Evolutionary conservation across 805 yeast species (phyloP).

Genomic region (Starmerella roubikii): DNA sequence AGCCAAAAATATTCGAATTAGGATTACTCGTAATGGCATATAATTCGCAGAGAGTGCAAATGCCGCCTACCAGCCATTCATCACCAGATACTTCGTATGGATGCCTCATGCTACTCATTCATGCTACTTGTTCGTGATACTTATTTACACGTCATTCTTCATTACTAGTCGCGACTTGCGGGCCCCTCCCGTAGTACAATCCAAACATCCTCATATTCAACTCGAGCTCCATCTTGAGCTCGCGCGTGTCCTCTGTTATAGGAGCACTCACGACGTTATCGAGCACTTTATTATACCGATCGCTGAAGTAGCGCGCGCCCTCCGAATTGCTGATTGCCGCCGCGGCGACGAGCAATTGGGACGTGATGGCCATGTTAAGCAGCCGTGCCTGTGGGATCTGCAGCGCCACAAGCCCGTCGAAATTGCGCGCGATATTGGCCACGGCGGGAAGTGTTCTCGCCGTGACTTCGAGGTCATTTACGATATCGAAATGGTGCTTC

Average conservation of each 20-base stretch:
- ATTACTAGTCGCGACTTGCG: not conserved
- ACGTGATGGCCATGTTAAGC: conserved; percentile 5
- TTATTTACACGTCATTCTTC: not conserved
- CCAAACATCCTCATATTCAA: not conserved
- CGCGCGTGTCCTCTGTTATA: conserved; percentile 6
- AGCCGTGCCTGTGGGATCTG: conserved; percentile 5
- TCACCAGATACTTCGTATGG: too few relatives aligned
- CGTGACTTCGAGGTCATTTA: conserved; percentile 9
- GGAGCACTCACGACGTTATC: conserved; percentile 9
- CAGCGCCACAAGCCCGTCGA: conserved; percentile 10
- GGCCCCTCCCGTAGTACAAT: not conserved
- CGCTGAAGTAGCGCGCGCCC: conserved; percentile 11
- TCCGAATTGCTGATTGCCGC: conserved; percentile 15
- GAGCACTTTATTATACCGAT: conserved; percentile 7
- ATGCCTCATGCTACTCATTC: too few relatives aligned
- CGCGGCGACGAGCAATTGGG: conserved; percentile 11
- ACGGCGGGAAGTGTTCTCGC: conserved; percentile 9
- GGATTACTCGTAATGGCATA: too few relatives aligned
- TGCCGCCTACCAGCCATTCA: too few relatives aligned
- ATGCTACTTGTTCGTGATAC: too few relatives aligned
- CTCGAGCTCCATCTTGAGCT: conserved; percentile 3
- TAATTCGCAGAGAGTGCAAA: too few relatives aligned
- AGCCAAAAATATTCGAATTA: too few relatives aligned
- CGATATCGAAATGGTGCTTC: conserved; percentile 7
- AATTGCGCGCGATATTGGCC: conserved; percentile 13